Base-by-base conservation (phyloP, 208 protist genomes). In the Borovskyia barvae region DNA sequence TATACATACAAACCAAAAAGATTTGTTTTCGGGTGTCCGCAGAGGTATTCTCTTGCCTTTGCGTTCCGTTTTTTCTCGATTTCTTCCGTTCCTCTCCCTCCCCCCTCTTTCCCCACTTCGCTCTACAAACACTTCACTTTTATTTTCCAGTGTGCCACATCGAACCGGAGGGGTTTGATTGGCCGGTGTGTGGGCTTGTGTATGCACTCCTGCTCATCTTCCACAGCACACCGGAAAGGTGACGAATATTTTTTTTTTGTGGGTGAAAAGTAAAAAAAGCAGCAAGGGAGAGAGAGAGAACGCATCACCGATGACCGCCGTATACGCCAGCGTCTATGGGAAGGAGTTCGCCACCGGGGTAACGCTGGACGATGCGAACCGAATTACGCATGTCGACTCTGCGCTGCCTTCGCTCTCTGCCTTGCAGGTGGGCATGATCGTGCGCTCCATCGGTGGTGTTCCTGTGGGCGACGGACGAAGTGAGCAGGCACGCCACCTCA, bases 381-480 rank as follows among this genome's bases (percentile, higher is more conserved):
- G 72, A 15, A 76, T 94, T 9, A 50, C 82, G 24, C 42, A 62
- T 20, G 76, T 87, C 2, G 74, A 87, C 20, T 22, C 45, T 1
- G 32, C 59, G 5, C 71, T 70, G 54, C 68, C 82, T 2, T 63
- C 68, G 11, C 69, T 90, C 24, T 56, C 69, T 2, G 49, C 46
- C 9, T 28, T 94, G 28, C 36, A 55, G 39, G 40, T 54, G 4
- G 87, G 84, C 46, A 92, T 90, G 81, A 25, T 87, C 17, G 66
- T 91, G n/a, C 73, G 68, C n/a, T 89, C 85, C 47, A 84, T 94
- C 51, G 88, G 90, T 58, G 77, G 87, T 36, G 62, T 64, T 11
- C 76, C 76, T 11, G 76, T 90, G 15, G 68, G 61, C 30, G 51
- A 68, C 28, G 68, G 71, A 1, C 68, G 67, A 2, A 77, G 80